phyloP scores from a whole-genome alignment of 2,329 filamentous ascomycete genomes.

The Arthroderma sp. region DNA sequence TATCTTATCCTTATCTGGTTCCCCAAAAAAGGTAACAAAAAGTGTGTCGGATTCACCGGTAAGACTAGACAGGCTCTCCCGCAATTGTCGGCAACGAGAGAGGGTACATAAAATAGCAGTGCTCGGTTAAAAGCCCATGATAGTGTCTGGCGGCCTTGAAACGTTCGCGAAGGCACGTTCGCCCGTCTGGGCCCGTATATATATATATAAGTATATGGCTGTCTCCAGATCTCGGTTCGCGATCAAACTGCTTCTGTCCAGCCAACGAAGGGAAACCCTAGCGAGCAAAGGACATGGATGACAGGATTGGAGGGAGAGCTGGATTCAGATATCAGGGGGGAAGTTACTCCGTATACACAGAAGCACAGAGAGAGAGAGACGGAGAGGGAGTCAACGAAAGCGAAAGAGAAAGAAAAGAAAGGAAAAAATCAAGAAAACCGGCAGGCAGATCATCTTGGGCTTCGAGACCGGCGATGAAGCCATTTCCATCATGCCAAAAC shows the following conservation, averaged over 20 bases:
- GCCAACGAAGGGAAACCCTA: neutral
- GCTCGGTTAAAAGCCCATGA: neutral
- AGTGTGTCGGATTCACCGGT: neutral
- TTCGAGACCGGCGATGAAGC: neutral
- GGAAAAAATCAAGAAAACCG: neutral
- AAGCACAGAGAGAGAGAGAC: neutral
- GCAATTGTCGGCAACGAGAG: neutral
- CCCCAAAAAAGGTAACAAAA: neutral
- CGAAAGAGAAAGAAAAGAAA: neutral
- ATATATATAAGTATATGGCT: neutral
- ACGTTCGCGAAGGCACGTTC: neutral
- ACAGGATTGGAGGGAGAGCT: neutral
- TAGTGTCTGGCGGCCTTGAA: neutral
- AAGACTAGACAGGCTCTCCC: neutral
- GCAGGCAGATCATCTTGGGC: neutral
- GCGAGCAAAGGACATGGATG: neutral
- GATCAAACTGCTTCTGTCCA: neutral
- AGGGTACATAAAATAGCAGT: neutral
- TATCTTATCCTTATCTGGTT: too few relatives aligned
- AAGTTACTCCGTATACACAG: neutral
- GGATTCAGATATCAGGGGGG: neutral
- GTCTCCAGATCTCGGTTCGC: neutral
- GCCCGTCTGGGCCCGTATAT: neutral
- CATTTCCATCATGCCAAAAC: neutral
- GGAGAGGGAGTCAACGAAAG: neutral